Conservation (phyloP, 148 eudicot species). For the Heliamphora exappendiculata region DNA sequence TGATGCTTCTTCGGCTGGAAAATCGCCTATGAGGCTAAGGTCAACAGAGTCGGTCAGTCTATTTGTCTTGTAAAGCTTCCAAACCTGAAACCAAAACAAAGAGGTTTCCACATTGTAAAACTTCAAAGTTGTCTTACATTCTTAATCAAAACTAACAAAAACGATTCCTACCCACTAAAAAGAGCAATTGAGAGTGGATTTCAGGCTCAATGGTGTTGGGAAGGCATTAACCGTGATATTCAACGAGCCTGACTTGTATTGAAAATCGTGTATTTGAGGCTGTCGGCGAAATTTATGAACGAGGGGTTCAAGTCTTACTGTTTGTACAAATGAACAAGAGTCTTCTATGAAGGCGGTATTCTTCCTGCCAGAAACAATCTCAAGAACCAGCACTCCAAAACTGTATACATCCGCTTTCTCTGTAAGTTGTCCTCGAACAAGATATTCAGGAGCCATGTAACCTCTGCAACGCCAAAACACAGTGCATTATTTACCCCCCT, state of each 20-base stretch:
- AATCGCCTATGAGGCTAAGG: constrained; percentile 25
- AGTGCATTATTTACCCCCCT: no score
- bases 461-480: constrained; percentile 42
- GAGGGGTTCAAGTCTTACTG: constrained; percentile 18
- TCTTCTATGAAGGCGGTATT: constrained; percentile 38
- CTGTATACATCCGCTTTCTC: constrained; percentile 76
- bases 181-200: no score
- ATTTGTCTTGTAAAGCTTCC: constrained; percentile 37
- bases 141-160: no score
- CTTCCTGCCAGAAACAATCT: constrained; percentile 47
- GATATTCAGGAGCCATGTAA: constrained; percentile 82
- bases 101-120: no score
- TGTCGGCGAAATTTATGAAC: no score
- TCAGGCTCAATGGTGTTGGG: no score
- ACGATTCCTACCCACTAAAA: no score
- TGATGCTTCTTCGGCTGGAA: constrained; percentile 28
- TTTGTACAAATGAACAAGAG: constrained; percentile 41
- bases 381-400: constrained; percentile 60
- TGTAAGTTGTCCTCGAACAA: constrained; percentile 57
- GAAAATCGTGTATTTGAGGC: no score
- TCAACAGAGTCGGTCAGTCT: constrained; percentile 31
- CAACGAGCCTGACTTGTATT: no score
- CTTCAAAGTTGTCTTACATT: no score
- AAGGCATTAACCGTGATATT: no score
- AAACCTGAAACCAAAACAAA: constrained; percentile 26